Evolutionary conservation across 2,329 filamentous ascomycete genomes (phyloP).

Genomic region (Hypomyces rosellus): DNA sequence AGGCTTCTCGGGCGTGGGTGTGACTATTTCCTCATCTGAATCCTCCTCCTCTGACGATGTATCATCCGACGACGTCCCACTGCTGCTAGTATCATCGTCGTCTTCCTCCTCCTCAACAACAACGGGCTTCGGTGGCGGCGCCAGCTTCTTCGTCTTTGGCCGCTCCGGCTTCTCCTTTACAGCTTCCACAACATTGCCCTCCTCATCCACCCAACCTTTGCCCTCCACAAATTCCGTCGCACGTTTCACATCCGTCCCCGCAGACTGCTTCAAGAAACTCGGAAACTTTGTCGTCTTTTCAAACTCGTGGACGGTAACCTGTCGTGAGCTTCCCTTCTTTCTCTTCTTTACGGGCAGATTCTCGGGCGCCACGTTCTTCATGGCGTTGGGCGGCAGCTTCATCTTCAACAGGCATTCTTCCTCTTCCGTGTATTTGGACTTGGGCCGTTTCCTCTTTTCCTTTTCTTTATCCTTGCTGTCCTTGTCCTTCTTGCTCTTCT

Average conservation of each 20-base stretch:
- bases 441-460: slow-evolving; percentile 52
- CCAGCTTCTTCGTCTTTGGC: slow-evolving; percentile 18
- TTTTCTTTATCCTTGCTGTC: slow-evolving; percentile 48
- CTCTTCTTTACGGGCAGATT: slow-evolving; percentile 38
- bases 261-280: slow-evolving; percentile 62
- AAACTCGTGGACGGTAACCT: slow-evolving; percentile 81
- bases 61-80: slow-evolving; percentile 30
- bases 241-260: slow-evolving; percentile 28
- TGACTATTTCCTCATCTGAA: slow-evolving; percentile 18
- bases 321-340: slow-evolving; percentile 42
- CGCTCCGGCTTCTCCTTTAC: slow-evolving; percentile 32
- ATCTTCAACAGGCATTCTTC: slow-evolving; percentile 83
- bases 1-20: slow-evolving; percentile 3
- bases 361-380: slow-evolving; percentile 36
- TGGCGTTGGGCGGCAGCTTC: slow-evolving; percentile 50
- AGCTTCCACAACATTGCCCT: slow-evolving; percentile 68
- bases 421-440: slow-evolving; percentile 74
- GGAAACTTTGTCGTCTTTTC: slow-evolving; percentile 77
- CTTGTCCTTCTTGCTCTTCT: slow-evolving; percentile 40
- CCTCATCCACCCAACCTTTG: slow-evolving; percentile 79
- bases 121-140: slow-evolving; percentile 14
- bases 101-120: slow-evolving; percentile 19
- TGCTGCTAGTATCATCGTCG: slow-evolving; percentile 34
- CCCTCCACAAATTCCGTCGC: slow-evolving; percentile 67
- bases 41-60: slow-evolving; percentile 27